These are phyloP conservation scores for Ormosia semicastrata DNA, from an alignment of 306 rosid genomes.

Conservation along the genomic window DNA sequence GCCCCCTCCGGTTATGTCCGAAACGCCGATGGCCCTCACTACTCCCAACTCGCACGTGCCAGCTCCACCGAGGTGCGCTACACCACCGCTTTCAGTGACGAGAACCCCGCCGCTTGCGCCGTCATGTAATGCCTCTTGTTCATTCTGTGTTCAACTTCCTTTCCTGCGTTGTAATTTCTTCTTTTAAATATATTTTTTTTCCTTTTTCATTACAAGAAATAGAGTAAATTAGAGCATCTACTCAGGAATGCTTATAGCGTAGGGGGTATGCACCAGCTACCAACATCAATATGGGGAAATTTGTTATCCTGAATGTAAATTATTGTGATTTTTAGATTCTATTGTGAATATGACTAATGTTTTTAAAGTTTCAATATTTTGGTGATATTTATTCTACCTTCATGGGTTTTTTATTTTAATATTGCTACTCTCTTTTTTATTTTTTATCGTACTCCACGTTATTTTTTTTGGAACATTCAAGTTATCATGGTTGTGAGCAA, in stretches of 20 bases:
- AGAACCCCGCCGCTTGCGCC: slow-evolving; percentile 60
- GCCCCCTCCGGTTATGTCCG: slow-evolving; percentile 88
- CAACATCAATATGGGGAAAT: not conserved
- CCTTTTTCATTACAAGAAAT: no score
- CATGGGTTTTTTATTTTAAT: no score
- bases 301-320: not conserved
- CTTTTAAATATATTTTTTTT: no score
- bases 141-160: not conserved
- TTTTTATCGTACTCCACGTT: no score
- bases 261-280: no score
- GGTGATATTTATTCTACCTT: not conserved
- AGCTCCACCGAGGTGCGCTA: slow-evolving; percentile 61
- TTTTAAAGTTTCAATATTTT: not conserved
- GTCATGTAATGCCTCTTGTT: slow-evolving; percentile 43
- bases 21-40: slow-evolving; percentile 36
- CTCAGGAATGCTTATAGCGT: no score
- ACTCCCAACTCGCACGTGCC: slow-evolving; percentile 62
- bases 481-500: no score
- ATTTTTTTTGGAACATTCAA: no score
- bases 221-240: no score
- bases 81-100: slow-evolving; percentile 84
- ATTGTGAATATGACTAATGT: not conserved
- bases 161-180: no score
- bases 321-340: not conserved
- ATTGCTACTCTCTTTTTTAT: no score